Percentiles rank a stretch among this genome's conserved stretches.
Evolutionary conservation across 2,329 filamentous ascomycete genomes (phyloP).

Genomic region (Geosmithia morbida): DNA sequence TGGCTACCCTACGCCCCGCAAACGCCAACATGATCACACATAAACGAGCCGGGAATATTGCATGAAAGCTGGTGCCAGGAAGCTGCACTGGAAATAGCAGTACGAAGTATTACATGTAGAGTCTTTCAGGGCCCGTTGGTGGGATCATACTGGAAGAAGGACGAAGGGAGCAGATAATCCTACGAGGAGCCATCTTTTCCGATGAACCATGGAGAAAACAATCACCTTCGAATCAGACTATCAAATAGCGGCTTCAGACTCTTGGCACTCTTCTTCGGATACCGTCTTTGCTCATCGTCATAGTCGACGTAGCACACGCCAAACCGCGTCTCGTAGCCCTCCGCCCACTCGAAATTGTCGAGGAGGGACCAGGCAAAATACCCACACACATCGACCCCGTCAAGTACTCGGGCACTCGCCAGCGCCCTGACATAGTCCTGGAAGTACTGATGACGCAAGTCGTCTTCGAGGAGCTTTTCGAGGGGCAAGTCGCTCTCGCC

Average conservation of each 20-base stretch:
- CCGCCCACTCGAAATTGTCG: conserved; percentile 90
- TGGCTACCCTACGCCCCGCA: no score
- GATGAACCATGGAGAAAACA: background rate
- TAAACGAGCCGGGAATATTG: no score
- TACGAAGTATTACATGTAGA: no score
- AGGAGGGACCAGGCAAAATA: conserved; percentile 83
- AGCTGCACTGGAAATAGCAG: no score
- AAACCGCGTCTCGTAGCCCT: conserved; percentile 77
- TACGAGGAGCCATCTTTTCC: no score
- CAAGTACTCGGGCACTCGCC: conserved; percentile 54
- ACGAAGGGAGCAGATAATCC: no score
- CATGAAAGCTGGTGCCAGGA: no score
- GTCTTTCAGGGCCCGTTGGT: no score
- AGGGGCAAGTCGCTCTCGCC: conserved; percentile 63
- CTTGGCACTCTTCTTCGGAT: conserved; percentile 73
- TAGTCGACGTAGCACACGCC: conserved; percentile 79
- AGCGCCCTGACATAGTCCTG: conserved; percentile 62
- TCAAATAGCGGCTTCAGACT: conserved; percentile 59
- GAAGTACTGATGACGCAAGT: conserved; percentile 72
- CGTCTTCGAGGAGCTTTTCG: conserved; percentile 62
- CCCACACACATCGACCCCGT: conserved; percentile 64
- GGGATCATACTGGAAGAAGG: no score
- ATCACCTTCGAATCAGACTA: conserved; percentile 46
- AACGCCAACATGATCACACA: no score
- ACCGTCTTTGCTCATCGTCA: conserved; percentile 59